phyloP scores from a whole-genome alignment of 305 asterid genomes.

The Rubia peregrina region DNA sequence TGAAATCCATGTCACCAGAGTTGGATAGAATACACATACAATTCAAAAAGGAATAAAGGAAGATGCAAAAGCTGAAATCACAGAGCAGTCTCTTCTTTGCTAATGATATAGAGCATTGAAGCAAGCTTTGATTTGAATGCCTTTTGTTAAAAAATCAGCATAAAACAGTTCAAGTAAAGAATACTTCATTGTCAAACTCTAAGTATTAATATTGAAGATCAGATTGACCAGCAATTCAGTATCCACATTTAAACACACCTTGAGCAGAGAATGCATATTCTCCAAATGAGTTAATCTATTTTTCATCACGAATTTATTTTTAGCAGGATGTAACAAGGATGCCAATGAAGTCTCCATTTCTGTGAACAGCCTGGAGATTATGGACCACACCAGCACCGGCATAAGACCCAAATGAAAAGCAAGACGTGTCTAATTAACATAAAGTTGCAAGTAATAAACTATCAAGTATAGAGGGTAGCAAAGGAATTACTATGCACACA shows the following conservation, averaged over 20 bases:
- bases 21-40: neutral
- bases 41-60: neutral
- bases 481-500: neutral
- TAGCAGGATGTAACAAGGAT: constrained; percentile 1
- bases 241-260: constrained; percentile 1
- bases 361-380: constrained; percentile 1
- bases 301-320: neutral
- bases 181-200: neutral
- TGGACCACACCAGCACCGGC: neutral
- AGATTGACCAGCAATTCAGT: neutral
- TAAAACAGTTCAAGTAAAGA: neutral
- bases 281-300: neutral
- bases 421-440: neutral
- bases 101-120: neutral
- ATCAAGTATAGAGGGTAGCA: neutral
- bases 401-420: neutral
- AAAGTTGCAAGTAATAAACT: neutral
- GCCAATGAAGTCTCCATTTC: neutral
- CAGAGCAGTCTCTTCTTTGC: neutral
- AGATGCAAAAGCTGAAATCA: neutral
- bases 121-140: neutral
- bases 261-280: neutral
- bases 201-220: neutral
- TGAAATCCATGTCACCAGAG: neutral
- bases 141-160: neutral